These are phyloP conservation scores for Mycosarcoma mackinlayi DNA, from an alignment of 1,284 basidiomycete genomes.

Conservation along the genomic window DNA sequence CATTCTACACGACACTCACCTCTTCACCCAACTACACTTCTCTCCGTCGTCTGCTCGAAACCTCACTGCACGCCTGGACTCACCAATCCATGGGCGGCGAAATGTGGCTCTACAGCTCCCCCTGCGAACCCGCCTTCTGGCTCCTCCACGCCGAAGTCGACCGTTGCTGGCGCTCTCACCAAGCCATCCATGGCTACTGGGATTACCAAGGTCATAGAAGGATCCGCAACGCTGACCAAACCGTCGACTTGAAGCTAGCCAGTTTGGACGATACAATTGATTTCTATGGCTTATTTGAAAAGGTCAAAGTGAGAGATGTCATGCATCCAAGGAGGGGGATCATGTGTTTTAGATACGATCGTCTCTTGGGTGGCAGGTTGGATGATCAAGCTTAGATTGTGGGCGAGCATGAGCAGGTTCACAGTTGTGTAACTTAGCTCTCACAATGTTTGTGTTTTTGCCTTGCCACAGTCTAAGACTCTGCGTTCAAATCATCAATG, in stretches of 20 bases:
- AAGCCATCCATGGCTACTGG: constrained; percentile 3
- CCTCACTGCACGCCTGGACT: constrained; percentile 24
- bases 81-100: constrained; percentile 31
- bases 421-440: background rate
- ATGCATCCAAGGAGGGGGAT: constrained; percentile 46
- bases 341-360: constrained; percentile 38
- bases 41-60: constrained; percentile 10
- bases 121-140: constrained; percentile 45
- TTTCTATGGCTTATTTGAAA: constrained; percentile 32
- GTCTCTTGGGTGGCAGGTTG: background rate
- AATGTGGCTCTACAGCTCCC: constrained; percentile 26
- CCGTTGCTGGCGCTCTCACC: constrained; percentile 28
- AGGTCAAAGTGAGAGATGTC: constrained; percentile 33
- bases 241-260: background rate
- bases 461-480: too few species aligned
- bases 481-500: background rate
- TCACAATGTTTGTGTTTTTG: too few species aligned
- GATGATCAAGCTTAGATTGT: constrained; percentile 3
- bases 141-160: constrained; percentile 37
- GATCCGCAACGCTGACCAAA: constrained; percentile 2
- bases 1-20: constrained; percentile 7
- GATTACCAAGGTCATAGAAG: constrained; percentile 20
- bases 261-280: constrained; percentile 30
- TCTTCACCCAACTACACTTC: constrained; percentile 11
- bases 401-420: too few species aligned